These are phyloP conservation scores for Coemansia asiatica DNA, from an alignment of 192 early-diverging fungal genomes.

Conservation along the genomic window DNA sequence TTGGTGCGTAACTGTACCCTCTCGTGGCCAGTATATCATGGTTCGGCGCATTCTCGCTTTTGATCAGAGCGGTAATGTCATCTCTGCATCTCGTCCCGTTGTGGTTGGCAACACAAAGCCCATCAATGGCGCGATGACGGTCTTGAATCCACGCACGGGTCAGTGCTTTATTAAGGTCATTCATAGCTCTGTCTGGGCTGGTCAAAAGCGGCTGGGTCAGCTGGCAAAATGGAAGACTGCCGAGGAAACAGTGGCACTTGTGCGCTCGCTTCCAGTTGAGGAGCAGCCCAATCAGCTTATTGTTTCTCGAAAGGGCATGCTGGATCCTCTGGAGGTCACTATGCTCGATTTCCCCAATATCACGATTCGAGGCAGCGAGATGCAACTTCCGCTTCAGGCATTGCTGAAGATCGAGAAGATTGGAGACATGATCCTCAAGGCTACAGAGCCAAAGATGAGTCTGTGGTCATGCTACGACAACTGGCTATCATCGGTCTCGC, in stretches of 20 bases:
- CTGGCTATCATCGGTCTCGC: slow-evolving; percentile 92
- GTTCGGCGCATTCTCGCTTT: slow-evolving; percentile 25
- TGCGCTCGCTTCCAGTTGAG: slow-evolving; percentile 97
- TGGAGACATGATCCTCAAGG: slow-evolving; percentile 96
- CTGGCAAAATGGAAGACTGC: slow-evolving; percentile 99
- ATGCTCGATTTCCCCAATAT: slow-evolving; percentile 97
- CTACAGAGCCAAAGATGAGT: slow-evolving; percentile 97
- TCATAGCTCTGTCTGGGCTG: slow-evolving; percentile 98
- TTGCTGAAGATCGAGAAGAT: slow-evolving; percentile 98
- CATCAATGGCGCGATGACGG: slow-evolving; percentile 98
- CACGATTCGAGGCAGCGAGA: slow-evolving; percentile 96
- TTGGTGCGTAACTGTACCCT: slow-evolving; percentile 47
- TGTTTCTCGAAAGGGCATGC: slow-evolving; percentile 98
- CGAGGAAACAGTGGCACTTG: slow-evolving; percentile 98
- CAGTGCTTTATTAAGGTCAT: slow-evolving; percentile 99
- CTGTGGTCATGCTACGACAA: slow-evolving; percentile 92
- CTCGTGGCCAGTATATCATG: slow-evolving; percentile 34
- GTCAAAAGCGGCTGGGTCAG: slow-evolving; percentile 98
- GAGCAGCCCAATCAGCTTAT: slow-evolving; percentile 99
- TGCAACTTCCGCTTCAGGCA: slow-evolving; percentile 98
- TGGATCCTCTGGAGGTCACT: slow-evolving; percentile 94
- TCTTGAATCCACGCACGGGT: slow-evolving; percentile 98
- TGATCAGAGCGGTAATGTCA: slow-evolving; percentile 8
- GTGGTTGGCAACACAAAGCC: slow-evolving; percentile 77
- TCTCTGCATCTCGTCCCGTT: slow-evolving; percentile 42